Conservation (phyloP, 2,329 filamentous ascomycete species). For the Fusarium mexicanum region DNA sequence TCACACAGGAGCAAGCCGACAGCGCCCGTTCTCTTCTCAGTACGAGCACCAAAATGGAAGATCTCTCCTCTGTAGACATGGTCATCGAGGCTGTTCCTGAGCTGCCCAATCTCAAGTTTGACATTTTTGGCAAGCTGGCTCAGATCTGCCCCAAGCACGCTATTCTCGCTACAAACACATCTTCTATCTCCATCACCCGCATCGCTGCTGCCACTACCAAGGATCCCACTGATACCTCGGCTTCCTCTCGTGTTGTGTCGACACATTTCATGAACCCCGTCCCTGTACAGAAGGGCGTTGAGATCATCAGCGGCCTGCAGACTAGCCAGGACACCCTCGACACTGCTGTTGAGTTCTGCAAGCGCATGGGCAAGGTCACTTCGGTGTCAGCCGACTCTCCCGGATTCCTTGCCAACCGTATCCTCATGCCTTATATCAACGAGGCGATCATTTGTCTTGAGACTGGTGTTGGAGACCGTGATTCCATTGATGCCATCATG, state of each 20-base stretch:
- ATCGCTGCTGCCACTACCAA: conserved; percentile 88
- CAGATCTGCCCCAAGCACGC: conserved; percentile 84
- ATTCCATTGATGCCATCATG: conserved; percentile 98
- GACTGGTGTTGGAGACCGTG: conserved; percentile 86
- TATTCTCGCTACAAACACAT: conserved; percentile 96
- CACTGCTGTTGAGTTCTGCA: conserved; percentile 85
- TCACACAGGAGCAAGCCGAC: conserved; percentile 84
- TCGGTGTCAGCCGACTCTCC: conserved; percentile 90
- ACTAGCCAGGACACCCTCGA: conserved; percentile 85
- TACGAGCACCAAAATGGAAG: conserved; percentile 77
- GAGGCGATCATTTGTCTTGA: conserved; percentile 97
- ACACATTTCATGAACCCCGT: conserved; percentile 99
- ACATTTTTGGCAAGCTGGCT: conserved; percentile 86
- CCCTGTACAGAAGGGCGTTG: conserved; percentile 94
- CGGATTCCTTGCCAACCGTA: conserved; percentile 95
- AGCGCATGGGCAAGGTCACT: conserved; percentile 91
- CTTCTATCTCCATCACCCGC: conserved; percentile 96
- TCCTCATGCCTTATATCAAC: conserved; percentile 99
- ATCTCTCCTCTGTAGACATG: conserved; percentile 87
- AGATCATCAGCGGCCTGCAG: conserved; percentile 95
- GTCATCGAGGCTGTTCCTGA: conserved; percentile 98
- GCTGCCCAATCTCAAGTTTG: conserved; percentile 85
- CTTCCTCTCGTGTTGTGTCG: conserved; percentile 87
- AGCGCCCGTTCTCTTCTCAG: conserved; percentile 75
- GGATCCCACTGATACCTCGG: conserved; percentile 81